Conservation (phyloP, 495 filamentous ascomycete genomes). For the Hyaloscypha finlandica region DNA sequence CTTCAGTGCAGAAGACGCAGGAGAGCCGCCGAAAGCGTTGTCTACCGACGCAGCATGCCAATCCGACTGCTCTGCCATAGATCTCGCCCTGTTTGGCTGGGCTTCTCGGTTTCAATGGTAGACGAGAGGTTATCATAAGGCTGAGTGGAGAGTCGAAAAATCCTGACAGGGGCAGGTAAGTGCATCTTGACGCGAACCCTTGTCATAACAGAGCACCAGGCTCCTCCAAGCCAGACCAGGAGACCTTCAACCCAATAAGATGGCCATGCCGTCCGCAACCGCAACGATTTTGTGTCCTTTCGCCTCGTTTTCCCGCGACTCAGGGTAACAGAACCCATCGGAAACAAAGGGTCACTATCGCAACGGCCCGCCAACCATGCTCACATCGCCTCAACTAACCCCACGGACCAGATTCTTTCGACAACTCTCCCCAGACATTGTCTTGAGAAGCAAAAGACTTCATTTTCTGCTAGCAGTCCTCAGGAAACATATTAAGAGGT, state of each 20-base stretch:
- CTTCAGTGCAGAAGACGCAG: neutral
- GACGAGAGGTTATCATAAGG: neutral
- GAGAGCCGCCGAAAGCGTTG: neutral
- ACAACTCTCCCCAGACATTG: neutral
- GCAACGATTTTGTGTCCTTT: neutral
- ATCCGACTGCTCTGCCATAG: neutral
- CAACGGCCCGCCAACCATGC: neutral
- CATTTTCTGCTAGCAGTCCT: neutral
- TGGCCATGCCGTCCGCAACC: neutral
- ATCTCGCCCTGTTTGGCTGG: neutral
- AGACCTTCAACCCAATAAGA: neutral
- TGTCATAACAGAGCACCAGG: neutral
- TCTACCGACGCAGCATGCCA: neutral
- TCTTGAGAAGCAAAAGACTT: neutral
- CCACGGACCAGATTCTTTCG: neutral
- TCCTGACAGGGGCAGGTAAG: neutral
- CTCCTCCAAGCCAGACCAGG: neutral
- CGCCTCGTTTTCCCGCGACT: neutral
- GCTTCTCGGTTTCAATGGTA: neutral
- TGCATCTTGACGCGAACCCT: neutral
- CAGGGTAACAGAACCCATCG: neutral
- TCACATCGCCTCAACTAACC: neutral
- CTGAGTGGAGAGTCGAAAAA: neutral
- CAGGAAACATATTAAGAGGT: neutral
- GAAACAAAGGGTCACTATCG: neutral